Conservation (phyloP, 179 eudicot genomes). For the Beta lomatogona region DNA sequence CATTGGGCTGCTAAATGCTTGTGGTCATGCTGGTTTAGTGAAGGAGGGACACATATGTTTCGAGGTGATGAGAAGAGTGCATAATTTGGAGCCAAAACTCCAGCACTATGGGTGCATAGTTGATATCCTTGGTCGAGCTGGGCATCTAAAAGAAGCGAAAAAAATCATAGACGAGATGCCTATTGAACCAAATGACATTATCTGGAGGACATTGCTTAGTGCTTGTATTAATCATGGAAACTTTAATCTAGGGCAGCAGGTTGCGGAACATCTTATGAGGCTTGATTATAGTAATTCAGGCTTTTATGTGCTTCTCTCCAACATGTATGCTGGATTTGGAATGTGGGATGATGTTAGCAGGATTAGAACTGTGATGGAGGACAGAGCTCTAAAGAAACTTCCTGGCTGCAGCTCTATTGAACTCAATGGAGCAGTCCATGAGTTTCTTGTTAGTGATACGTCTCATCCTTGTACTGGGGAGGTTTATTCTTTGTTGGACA, state of each 20-base stretch:
- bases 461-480: conserved; percentile 49
- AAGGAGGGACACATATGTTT: conserved; percentile 43
- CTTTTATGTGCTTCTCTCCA: conserved; percentile 66
- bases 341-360: conserved; percentile 68
- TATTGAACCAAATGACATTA: conserved; percentile 57
- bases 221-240: conserved; percentile 52
- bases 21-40: conserved; percentile 67
- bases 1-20: conserved; percentile 61
- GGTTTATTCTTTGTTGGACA: conserved; percentile 45
- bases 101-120: conserved; percentile 51
- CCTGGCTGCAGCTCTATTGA: conserved; percentile 80
- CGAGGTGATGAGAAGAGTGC: conserved; percentile 42
- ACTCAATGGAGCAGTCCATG: conserved; percentile 58
- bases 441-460: conserved; percentile 59
- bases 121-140: conserved; percentile 43
- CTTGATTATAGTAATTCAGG: conserved; percentile 46
- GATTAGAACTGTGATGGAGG: conserved; percentile 56
- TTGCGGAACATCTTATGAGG: conserved; percentile 47
- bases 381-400: conserved; percentile 51
- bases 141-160: conserved; percentile 42
- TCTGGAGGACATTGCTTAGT: conserved; percentile 71
- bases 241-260: conserved; percentile 43
- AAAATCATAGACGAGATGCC: conserved; percentile 64
- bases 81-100: conserved; percentile 36
- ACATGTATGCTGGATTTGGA: conserved; percentile 68